Conservation (phyloP, 352 stramenopile species). For the Pythium rhizo-oryzae region DNA sequence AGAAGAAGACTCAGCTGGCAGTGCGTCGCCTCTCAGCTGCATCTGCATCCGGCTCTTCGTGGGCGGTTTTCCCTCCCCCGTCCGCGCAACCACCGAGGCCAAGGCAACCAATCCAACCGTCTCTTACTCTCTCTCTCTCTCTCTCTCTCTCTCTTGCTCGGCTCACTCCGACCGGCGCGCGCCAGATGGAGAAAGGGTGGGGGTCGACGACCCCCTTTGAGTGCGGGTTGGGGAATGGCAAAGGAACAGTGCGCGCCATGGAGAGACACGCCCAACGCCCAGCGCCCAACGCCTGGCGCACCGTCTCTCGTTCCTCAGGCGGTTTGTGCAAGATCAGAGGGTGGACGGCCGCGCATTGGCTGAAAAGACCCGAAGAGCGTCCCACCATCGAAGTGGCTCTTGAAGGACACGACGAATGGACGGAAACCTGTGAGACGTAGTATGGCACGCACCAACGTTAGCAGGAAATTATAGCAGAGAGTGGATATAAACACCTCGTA, state of each 20-base stretch:
- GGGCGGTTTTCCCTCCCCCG: not conserved
- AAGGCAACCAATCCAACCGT: not conserved
- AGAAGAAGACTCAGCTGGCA: constrained; percentile 1
- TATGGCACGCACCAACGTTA: not conserved
- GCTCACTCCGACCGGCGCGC: too few species aligned
- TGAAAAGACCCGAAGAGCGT: constrained; percentile 7
- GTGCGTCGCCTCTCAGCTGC: constrained; percentile 19
- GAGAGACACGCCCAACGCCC: constrained; percentile 15
- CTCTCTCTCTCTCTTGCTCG: not conserved
- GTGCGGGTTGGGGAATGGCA: constrained; percentile 4
- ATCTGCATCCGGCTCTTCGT: constrained; percentile 20
- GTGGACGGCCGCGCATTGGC: constrained; percentile 5
- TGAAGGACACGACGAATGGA: not conserved
- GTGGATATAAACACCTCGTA: not conserved
- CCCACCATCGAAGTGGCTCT: constrained; percentile 16
- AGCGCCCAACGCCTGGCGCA: not conserved
- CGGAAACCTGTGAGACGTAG: not conserved
- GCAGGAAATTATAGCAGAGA: not conserved
- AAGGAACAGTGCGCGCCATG: constrained; percentile 3
- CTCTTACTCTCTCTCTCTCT: constrained; percentile 7
- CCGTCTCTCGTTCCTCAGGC: not conserved
- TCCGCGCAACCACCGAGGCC: too few species aligned
- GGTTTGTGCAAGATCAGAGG: constrained; percentile 2
- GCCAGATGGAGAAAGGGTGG: not conserved
- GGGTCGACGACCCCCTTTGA: not conserved